Base-by-base conservation (phyloP, 257 asterid genomes). In the Phtheirospermum japonicum region DNA sequence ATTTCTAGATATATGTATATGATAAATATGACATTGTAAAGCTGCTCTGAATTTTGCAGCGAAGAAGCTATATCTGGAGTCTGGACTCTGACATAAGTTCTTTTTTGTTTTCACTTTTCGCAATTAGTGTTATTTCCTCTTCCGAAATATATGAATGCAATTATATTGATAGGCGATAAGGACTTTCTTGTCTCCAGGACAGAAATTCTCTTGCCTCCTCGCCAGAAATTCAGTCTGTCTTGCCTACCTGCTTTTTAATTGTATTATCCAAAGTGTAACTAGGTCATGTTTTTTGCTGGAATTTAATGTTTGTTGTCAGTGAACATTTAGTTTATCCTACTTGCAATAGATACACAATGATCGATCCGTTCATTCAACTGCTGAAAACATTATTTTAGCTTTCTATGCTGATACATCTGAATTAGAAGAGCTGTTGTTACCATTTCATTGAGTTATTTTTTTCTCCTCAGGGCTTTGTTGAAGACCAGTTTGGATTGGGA, bases 401-500 rank as follows among this genome's bases (percentile, higher is more conserved):
- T 59, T 67, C 59, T 50, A 20, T 20, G 33, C 57, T 50, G 57
- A 50, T 9, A 48, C 5, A 12, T 50, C 57, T 50, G 32, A 50
- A 48, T 40, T 46, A 19, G 10, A 61, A 59, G 57, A 30, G 52
- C 71, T 70, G 48, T 23, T 36, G 16, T 32, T 58, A 50, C 55
- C 12, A 20, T 34, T 58, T 61, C 61, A 18, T 62, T 48, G 33
- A 57, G 30, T 66, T 63, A 14, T 42, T 12, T 63, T 51, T 20
- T 69, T 54, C 39, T 58, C 59, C 37, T 59, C 75, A 91, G 99
- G 99, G 99, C 64, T 93, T 92, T 81, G 97, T 92, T 17, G 98
- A 92, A 76, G 99, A 93, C 73, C 99, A 93, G 75, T 93, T 93
- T 83, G 99, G 99, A 62, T 77, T 93, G 69, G 99, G 99, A 34